Percentiles rank a stretch among this genome's conserved stretches.
phyloP scores from a whole-genome alignment of 2,329 filamentous ascomycete genomes.

The Aspergillus arachidicola region DNA sequence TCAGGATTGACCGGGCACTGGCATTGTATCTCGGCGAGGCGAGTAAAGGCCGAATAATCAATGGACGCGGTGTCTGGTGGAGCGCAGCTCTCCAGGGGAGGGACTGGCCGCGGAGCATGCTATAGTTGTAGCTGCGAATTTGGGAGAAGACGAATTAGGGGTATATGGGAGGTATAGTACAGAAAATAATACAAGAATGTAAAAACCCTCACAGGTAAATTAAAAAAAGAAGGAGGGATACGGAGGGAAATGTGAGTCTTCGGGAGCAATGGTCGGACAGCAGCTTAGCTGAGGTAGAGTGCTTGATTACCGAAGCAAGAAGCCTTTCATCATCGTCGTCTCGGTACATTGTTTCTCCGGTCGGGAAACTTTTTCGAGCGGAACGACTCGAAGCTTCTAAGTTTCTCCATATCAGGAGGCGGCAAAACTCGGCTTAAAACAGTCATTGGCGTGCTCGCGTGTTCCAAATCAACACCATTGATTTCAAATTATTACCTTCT shows the following conservation, averaged over 20 bases:
- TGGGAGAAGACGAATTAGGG: conserved; percentile 10
- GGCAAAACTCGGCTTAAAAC: conserved; percentile 10
- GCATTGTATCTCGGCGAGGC: conserved; percentile 36
- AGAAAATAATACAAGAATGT: conserved; percentile 6
- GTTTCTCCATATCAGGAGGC: conserved; percentile 25
- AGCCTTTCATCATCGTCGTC: conserved; percentile 33
- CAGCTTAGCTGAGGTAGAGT: conserved; percentile 17
- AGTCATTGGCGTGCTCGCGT: neutral
- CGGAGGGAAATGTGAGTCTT: neutral
- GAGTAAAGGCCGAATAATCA: conserved; percentile 37
- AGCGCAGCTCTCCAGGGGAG: conserved; percentile 67
- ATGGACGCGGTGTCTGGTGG: conserved; percentile 50
- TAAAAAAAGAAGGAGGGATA: neutral
- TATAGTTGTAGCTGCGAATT: conserved; percentile 30
- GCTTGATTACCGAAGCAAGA: conserved; percentile 35
- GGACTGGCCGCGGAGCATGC: conserved; percentile 67
- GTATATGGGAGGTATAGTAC: conserved; percentile 13
- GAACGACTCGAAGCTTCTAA: conserved; percentile 37
- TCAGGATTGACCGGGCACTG: conserved; percentile 30
- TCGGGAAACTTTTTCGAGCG: conserved; percentile 37
- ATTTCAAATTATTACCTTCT: conserved; percentile 2
- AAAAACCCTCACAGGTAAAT: conserved; percentile 1
- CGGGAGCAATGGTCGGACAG: neutral
- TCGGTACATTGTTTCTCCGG: conserved; percentile 34
- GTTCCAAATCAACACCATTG: conserved; percentile 2